phyloP scores from a whole-genome alignment of 148 eudicot species.

The Diospyros lotus region DNA sequence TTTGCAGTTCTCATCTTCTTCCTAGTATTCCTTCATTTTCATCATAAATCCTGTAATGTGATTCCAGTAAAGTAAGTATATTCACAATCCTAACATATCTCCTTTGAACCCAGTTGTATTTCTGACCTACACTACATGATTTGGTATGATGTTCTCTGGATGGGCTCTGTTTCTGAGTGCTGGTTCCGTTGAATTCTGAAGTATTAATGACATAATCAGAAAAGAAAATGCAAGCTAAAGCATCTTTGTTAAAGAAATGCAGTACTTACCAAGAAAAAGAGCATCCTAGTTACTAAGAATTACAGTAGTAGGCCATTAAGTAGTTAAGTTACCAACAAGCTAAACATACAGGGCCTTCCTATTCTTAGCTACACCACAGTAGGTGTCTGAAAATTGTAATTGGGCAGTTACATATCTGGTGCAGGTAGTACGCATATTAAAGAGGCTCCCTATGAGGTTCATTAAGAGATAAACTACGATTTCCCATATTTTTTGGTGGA shows the following conservation, averaged over 20 bases:
- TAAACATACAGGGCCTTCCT: background rate
- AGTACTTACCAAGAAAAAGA: background rate
- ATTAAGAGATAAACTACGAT: background rate
- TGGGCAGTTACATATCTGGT: background rate
- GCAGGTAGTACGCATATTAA: background rate
- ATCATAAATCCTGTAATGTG: background rate
- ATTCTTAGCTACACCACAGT: background rate
- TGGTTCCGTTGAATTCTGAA: slow-evolving; percentile 1
- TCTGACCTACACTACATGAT: background rate
- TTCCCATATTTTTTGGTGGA: background rate
- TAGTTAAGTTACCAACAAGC: too few species aligned
- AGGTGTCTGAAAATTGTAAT: background rate
- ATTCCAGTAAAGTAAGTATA: background rate
- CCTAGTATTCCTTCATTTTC: background rate
- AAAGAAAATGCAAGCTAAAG: background rate
- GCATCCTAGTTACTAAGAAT: background rate
- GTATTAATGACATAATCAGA: too few species aligned
- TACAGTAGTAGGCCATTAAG: too few species aligned
- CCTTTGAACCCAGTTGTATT: background rate
- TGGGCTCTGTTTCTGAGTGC: background rate
- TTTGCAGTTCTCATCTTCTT: background rate
- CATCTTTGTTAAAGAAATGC: background rate
- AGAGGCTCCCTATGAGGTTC: background rate
- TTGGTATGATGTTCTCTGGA: background rate
- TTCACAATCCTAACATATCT: background rate